Base-by-base conservation (phyloP, 139 green algal genomes). In the Auxenochlorella protothecoides region DNA sequence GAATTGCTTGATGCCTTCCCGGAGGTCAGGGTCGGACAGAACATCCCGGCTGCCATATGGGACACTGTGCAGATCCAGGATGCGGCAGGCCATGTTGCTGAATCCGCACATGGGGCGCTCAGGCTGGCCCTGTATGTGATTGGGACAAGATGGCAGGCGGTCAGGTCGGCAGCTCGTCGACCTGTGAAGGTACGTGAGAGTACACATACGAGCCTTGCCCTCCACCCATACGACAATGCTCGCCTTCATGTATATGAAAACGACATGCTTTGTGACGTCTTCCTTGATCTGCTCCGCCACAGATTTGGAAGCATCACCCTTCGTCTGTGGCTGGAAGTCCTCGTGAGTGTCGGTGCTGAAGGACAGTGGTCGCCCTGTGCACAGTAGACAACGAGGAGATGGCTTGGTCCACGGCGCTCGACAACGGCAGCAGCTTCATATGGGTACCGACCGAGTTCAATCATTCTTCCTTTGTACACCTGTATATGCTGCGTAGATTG, bases 191-290 rank as follows among this genome's bases (percentile, higher is more conserved):
- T 8, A 5, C 5, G 52, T 59, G 14, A 67, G 15, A 51, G 9
- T 44, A 10, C 14, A 13, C 63, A 53, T 7, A 53, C 12, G 6
- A 2, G 6, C 11, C 63, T 67, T 27, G 13, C n/a, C 63, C 11
- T 52, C 63, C 63, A 53, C 14, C 12, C 63, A 67, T 27, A 10
- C 63, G 14, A 67, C 14, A n/a, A 51, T 10, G 11, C 73, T 0
- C 54, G 85, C 89, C 87, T 97, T 97, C 92, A 97, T 97, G 84
- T 95, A 98, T 2, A 98, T 73, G 74, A 98, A 93, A 3, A 98
- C 87, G 52, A 85, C 75, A 68, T 94, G 79, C 5, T 57, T 69
- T 9, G 55, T 76, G 8, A 97, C 82, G 76, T 98, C 92, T 27
- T 85, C 51, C 52, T 89, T 73, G 15, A 96, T 92, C 12, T 76